Conservation (phyloP, 1,284 basidiomycete genomes). For the Apiotrichum akiyoshidainum region DNA sequence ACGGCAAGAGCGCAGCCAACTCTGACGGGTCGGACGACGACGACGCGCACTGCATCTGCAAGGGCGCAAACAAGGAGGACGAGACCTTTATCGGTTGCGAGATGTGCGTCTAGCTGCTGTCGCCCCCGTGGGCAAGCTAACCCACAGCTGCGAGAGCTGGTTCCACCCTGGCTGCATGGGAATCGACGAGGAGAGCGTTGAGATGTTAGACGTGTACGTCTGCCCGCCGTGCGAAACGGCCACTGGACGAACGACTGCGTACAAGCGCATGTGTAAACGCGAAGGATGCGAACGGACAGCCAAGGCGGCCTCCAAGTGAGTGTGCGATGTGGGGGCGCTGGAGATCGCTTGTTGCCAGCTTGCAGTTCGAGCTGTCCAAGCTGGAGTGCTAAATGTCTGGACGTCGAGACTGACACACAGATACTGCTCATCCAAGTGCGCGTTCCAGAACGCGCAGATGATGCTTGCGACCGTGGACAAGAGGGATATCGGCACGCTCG, state of each 20-base stretch:
- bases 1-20: background rate
- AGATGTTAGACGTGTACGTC: slow-evolving; percentile 43
- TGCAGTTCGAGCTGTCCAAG: too few species aligned
- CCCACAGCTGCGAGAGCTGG: slow-evolving; percentile 45
- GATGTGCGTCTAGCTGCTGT: slow-evolving; percentile 20
- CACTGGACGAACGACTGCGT: slow-evolving; percentile 35
- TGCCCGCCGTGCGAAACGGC: slow-evolving; percentile 42
- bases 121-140: background rate
- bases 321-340: background rate
- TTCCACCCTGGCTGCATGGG: slow-evolving; percentile 44
- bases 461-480: slow-evolving; percentile 30
- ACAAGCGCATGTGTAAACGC: slow-evolving; percentile 38
- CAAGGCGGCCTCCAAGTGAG: slow-evolving; percentile 39
- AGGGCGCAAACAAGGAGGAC: slow-evolving; percentile 39
- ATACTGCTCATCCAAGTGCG: slow-evolving; percentile 43
- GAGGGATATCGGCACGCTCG: slow-evolving; percentile 27
- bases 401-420: slow-evolving; percentile 18
- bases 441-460: slow-evolving; percentile 31
- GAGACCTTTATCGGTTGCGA: slow-evolving; percentile 47
- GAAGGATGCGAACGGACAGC: slow-evolving; percentile 37
- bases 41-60: slow-evolving; percentile 43
- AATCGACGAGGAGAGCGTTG: slow-evolving; percentile 35
- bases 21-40: slow-evolving; percentile 14
- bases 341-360: too few species aligned
- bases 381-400: too few species aligned